Evolutionary conservation across 495 filamentous ascomycete species (phyloP).

Genomic region (Neurospora tetraspora): DNA sequence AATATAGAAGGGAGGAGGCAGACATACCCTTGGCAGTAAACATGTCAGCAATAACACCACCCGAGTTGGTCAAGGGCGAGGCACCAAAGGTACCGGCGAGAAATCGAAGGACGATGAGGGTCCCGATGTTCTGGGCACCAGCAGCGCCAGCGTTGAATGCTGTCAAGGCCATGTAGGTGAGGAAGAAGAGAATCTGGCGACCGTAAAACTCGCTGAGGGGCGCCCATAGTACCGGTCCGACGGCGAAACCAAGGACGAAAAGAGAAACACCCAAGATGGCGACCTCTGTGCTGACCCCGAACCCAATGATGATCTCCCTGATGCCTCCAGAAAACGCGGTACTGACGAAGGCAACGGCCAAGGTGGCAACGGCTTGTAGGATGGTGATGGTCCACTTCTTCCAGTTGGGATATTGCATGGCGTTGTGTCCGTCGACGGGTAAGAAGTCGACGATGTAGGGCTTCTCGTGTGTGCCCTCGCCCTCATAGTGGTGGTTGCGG

Average conservation of each 20-base stretch:
- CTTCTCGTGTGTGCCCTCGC: conserved; percentile 61
- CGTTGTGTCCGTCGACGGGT: conserved; percentile 59
- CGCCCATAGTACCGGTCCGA: conserved; percentile 57
- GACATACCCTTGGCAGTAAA: conserved; percentile 40
- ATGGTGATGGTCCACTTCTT: conserved; percentile 67
- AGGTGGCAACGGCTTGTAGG: conserved; percentile 54
- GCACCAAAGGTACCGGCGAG: conserved; percentile 72
- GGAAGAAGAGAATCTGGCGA: conserved; percentile 57
- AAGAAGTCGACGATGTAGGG: conserved; percentile 70
- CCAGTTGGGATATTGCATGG: conserved; percentile 48
- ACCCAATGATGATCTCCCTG: conserved; percentile 47
- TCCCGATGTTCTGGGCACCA: conserved; percentile 50
- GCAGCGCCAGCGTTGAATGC: conserved; percentile 60
- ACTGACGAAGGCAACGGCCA: conserved; percentile 67
- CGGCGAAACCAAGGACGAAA: conserved; percentile 65
- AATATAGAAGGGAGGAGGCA: background rate
- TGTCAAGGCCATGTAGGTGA: conserved; percentile 52
- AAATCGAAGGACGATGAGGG: conserved; percentile 66
- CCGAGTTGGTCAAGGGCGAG: conserved; percentile 61
- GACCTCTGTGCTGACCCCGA: conserved; percentile 49
- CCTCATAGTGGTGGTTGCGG: conserved; percentile 50
- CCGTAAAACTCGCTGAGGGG: conserved; percentile 59
- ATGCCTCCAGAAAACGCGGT: conserved; percentile 69
- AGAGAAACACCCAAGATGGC: conserved; percentile 60
- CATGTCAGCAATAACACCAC: conserved; percentile 69